Percentiles rank a stretch among this genome's conserved stretches.
Conservation (phyloP, 2,329 filamentous ascomycete species). For the Aspergillus amoenus region DNA sequence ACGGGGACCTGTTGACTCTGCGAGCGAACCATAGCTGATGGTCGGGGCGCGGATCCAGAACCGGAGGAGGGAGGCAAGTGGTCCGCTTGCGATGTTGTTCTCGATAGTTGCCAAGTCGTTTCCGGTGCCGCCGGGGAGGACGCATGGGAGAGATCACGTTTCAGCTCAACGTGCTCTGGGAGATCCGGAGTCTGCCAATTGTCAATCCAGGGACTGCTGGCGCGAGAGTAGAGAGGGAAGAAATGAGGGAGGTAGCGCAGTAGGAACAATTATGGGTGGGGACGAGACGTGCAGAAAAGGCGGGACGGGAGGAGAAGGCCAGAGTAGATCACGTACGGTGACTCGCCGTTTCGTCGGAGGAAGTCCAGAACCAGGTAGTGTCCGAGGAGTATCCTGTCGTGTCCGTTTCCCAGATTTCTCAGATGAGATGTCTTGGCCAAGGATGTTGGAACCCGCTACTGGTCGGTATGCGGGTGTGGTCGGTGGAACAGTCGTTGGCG, state of each 20-base stretch:
- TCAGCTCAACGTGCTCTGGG: slow-evolving; percentile 31
- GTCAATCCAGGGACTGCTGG: slow-evolving; percentile 41
- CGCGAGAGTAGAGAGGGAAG: slow-evolving; percentile 23
- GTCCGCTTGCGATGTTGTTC: slow-evolving; percentile 29
- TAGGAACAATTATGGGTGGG: slow-evolving; percentile 25
- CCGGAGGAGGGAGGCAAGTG: slow-evolving; percentile 22
- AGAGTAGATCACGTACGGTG: slow-evolving; percentile 46
- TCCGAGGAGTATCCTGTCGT: slow-evolving; percentile 43
- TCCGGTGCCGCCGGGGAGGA: slow-evolving; percentile 29
- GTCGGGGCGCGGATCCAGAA: slow-evolving; percentile 28
- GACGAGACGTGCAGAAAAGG: slow-evolving; percentile 23
- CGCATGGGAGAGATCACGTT: slow-evolving; percentile 31
- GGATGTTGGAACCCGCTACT: slow-evolving; percentile 20
- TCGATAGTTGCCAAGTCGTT: slow-evolving; percentile 23
- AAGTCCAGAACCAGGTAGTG: slow-evolving; percentile 38
- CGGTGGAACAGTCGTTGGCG: slow-evolving; percentile 21
- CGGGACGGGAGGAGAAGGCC: slow-evolving; percentile 35
- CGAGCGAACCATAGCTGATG: slow-evolving; percentile 40
- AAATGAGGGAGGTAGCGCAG: slow-evolving; percentile 19
- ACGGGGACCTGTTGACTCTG: slow-evolving; percentile 39
- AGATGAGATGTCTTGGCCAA: slow-evolving; percentile 21
- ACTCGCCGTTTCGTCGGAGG: slow-evolving; percentile 45
- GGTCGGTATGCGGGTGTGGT: slow-evolving; percentile 20
- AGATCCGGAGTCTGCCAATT: slow-evolving; percentile 43
- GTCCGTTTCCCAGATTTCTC: slow-evolving; percentile 42